Percentiles rank a stretch among this genome's conserved stretches.
Conservation (phyloP, 371 early-diverging fungal genomes). For the Basidiobolus heterosporus region DNA sequence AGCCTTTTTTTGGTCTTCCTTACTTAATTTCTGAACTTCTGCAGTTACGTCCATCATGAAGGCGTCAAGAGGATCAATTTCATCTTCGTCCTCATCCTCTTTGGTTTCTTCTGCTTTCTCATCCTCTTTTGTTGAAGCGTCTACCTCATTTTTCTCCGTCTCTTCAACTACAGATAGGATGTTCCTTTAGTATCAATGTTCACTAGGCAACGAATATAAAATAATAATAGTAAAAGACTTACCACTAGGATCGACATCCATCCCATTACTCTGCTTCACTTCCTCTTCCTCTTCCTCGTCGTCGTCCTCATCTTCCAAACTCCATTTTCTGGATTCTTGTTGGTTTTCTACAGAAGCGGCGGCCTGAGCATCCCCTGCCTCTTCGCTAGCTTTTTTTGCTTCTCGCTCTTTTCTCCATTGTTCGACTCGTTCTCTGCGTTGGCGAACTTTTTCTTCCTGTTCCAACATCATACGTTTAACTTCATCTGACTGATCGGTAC, state of each 20-base stretch:
- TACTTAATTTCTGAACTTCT: slow-evolving; percentile 26
- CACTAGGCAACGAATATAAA: not conserved
- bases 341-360: not conserved
- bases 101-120: slow-evolving; percentile 6
- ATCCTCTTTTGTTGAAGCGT: slow-evolving; percentile 5
- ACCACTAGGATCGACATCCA: not conserved
- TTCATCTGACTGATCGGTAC: slow-evolving; percentile 5
- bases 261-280: slow-evolving; percentile 1
- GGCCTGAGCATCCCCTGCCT: not conserved
- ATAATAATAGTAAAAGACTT: not conserved
- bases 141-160: slow-evolving; percentile 19
- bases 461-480: slow-evolving; percentile 11
- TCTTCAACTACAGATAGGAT: slow-evolving; percentile 13
- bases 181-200: slow-evolving; percentile 3
- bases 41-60: slow-evolving; percentile 71
- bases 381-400: slow-evolving; percentile 14
- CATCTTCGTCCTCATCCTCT: slow-evolving; percentile 16
- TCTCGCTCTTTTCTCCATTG: slow-evolving; percentile 49
- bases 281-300: slow-evolving; percentile 11
- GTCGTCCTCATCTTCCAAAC: slow-evolving; percentile 18
- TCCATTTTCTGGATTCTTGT: slow-evolving; percentile 9
- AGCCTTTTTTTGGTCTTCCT: too few relatives aligned
- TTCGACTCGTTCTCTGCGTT: slow-evolving; percentile 50
- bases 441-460: slow-evolving; percentile 40
- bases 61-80: slow-evolving; percentile 58